A percentile compares a stretch with the other conserved stretches of the same genome.
These are phyloP conservation scores for Kazachstania kunashirensis DNA, from an alignment of 805 yeast species.

Conservation along the genomic window DNA sequence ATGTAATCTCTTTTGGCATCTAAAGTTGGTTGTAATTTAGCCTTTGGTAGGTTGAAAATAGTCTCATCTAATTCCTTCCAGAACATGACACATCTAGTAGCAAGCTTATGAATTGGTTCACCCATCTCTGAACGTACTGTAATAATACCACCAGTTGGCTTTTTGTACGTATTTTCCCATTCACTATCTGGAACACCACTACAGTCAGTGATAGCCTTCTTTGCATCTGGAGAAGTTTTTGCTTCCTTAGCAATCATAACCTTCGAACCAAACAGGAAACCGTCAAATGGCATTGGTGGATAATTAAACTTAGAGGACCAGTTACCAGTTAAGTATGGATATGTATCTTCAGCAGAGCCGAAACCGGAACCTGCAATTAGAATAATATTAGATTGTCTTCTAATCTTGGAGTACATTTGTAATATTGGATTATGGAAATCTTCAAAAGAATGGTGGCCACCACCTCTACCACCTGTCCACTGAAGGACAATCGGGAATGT, in stretches of 20 bases:
- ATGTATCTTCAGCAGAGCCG: conserved; percentile 93
- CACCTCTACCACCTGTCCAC: conserved; percentile 99
- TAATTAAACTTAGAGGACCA: conserved; percentile 85
- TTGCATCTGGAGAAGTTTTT: conserved; percentile 86
- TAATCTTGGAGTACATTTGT: conserved; percentile 90
- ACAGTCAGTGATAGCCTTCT: conserved; percentile 80
- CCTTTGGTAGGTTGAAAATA: conserved; percentile 82
- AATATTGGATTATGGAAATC: conserved; percentile 97
- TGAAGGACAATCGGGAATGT: conserved; percentile 92
- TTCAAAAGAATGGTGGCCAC: conserved; percentile 99
- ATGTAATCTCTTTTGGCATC: conserved; percentile 78
- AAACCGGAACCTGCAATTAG: conserved; percentile 97
- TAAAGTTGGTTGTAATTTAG: conserved; percentile 72
- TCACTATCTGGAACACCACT: conserved; percentile 79
- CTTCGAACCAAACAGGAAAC: conserved; percentile 90
- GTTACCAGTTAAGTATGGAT: conserved; percentile 93
- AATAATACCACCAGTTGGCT: conserved; percentile 92
- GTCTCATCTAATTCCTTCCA: conserved; percentile 98
- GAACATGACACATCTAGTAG: conserved; percentile 93
- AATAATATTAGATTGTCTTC: conserved; percentile 82
- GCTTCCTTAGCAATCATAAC: conserved; percentile 98
- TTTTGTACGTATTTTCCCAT: conserved; percentile 93
- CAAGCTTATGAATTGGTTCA: conserved; percentile 97
- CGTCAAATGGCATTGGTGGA: conserved; percentile 99
- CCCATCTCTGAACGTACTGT: conserved; percentile 99